These are phyloP conservation scores for Lotus japonicus DNA, from an alignment of 306 rosid genomes.

Conservation along the genomic window DNA sequence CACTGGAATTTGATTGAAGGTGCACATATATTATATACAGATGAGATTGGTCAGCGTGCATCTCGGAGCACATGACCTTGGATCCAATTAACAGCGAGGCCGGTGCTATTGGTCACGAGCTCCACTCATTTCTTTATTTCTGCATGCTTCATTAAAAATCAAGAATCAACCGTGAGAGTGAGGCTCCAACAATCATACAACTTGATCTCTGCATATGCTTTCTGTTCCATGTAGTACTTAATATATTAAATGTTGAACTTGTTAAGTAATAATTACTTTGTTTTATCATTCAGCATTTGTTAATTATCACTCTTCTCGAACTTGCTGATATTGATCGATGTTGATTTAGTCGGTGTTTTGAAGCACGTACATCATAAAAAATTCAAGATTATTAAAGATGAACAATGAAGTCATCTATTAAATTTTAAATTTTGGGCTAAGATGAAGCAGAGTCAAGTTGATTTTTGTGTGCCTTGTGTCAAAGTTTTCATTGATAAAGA, in stretches of 20 bases:
- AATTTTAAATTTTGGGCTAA: too few relatives aligned
- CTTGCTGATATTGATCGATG: conserved; percentile 21
- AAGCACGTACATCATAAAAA: too few relatives aligned
- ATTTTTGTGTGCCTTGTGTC: too few relatives aligned
- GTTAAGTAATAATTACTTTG: not conserved
- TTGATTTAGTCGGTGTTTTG: conserved; percentile 33
- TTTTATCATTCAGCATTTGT: conserved; percentile 1
- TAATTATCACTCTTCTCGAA: conserved; percentile 23
- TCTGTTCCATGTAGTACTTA: conserved; percentile 6
- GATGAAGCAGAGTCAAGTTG: too few relatives aligned
- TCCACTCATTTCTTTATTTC: conserved; percentile 15
- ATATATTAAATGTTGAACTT: too few relatives aligned
- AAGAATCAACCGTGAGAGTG: not conserved
- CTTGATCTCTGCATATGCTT: conserved; percentile 24
- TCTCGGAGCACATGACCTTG: conserved; percentile 47
- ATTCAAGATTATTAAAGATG: too few relatives aligned
- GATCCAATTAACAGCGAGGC: conserved; percentile 49
- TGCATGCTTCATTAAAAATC: not conserved
- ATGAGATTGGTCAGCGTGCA: conserved; percentile 44
- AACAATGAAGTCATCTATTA: too few relatives aligned
- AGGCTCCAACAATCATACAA: conserved; percentile 10
- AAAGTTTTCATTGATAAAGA: not conserved
- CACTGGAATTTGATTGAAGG: not conserved
- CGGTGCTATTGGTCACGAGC: conserved; percentile 35
- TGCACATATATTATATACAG: too few relatives aligned